These are phyloP conservation scores for Ogataea hybrid DNA, from an alignment of 1,139 yeast genomes.

Conservation along the genomic window DNA sequence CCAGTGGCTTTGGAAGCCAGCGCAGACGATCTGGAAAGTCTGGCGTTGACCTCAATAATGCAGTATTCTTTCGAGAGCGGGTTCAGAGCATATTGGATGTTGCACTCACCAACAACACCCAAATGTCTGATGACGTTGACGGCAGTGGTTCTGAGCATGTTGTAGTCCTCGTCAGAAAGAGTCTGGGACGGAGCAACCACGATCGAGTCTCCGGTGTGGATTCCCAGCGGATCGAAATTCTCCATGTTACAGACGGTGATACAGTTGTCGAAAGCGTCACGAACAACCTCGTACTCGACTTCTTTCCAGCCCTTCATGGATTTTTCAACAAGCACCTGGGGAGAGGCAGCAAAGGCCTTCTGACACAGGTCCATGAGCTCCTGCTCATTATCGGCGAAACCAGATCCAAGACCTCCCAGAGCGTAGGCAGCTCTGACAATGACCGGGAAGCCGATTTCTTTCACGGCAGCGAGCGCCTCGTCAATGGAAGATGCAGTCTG, in stretches of 20 bases:
- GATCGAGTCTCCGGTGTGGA: conserved; percentile 98
- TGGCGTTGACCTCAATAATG: conserved; percentile 96
- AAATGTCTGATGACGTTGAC: conserved; percentile 95
- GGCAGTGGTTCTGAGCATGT: conserved; percentile 97
- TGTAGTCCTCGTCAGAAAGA: conserved; percentile 93
- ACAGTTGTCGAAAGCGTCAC: conserved; percentile 97
- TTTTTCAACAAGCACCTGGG: conserved; percentile 92
- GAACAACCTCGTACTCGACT: conserved; percentile 97
- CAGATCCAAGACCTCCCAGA: conserved; percentile 97
- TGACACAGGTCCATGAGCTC: conserved; percentile 83
- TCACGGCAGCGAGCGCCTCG: conserved; percentile 85
- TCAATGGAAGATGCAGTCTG: conserved; percentile 76
- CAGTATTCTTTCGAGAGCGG: conserved; percentile 95
- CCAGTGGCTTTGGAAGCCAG: conserved; percentile 99
- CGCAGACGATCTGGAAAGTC: conserved; percentile 97
- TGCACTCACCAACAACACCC: conserved; percentile 99
- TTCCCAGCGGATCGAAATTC: conserved; percentile 97
- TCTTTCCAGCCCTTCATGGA: conserved; percentile 99
- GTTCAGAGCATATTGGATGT: conserved; percentile 94
- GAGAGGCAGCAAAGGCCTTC: conserved; percentile 92
- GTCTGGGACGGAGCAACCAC: conserved; percentile 99
- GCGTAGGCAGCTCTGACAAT: conserved; percentile 98
- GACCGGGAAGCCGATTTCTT: conserved; percentile 89
- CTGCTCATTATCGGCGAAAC: conserved; percentile 88
- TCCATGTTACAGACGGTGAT: conserved; percentile 99